Conservation (phyloP, 2,329 filamentous ascomycete genomes). For the Pestalotiopsis sp. region DNA sequence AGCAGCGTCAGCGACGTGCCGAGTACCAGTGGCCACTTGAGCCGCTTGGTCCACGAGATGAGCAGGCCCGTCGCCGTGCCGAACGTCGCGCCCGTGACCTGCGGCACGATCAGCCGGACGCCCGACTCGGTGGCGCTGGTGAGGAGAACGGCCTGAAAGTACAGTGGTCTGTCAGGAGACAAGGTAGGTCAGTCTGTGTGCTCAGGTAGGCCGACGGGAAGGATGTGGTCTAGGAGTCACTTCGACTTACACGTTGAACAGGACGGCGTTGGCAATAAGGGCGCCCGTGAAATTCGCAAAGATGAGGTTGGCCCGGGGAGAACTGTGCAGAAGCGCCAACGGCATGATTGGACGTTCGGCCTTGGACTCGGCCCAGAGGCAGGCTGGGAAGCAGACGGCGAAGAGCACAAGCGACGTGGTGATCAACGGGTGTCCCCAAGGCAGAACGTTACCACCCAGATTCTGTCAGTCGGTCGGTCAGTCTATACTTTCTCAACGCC, state of each 20-base stretch:
- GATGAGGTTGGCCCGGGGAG: conserved; percentile 61
- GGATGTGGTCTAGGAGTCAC: neutral
- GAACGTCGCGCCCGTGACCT: conserved; percentile 54
- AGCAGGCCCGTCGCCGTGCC: conserved; percentile 64
- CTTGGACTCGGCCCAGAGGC: conserved; percentile 54
- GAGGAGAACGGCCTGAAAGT: conserved; percentile 75
- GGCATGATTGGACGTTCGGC: conserved; percentile 63
- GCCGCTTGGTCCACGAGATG: conserved; percentile 59
- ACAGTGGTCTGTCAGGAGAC: conserved; percentile 64
- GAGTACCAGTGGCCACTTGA: conserved; percentile 61
- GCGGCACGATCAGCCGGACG: conserved; percentile 70
- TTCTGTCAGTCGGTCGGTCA: conserved; percentile 39
- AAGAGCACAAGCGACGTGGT: conserved; percentile 54
- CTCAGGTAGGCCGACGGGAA: neutral
- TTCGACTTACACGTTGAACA: conserved; percentile 58
- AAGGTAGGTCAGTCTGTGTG: neutral
- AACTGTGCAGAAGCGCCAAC: conserved; percentile 49
- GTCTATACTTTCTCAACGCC: neutral
- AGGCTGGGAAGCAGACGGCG: conserved; percentile 48
- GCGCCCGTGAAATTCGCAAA: conserved; percentile 56
- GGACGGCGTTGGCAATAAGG: conserved; percentile 55
- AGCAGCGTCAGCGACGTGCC: conserved; percentile 52
- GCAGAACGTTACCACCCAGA: conserved; percentile 65
- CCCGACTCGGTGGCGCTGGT: conserved; percentile 72
- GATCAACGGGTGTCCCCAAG: conserved; percentile 64